Evolutionary conservation across 2,329 filamentous ascomycete species (phyloP).

Genomic region (Drechslera avenae): DNA sequence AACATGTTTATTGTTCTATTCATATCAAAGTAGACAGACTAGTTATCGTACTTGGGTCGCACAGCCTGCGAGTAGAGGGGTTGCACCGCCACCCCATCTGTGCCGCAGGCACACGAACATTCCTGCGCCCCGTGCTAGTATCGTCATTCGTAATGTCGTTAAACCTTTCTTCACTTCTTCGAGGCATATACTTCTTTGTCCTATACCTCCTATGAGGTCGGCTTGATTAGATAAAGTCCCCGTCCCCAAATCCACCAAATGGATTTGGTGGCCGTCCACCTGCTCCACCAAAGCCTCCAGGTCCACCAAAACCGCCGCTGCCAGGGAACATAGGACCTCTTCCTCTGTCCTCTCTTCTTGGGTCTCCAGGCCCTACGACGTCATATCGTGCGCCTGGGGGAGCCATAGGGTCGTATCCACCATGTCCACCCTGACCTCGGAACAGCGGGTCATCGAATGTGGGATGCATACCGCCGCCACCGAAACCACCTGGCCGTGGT

Average conservation of each 20-base stretch:
- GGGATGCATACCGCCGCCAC: constrained; percentile 88
- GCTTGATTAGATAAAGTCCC: constrained; percentile 59
- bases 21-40: neutral
- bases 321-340: constrained; percentile 41
- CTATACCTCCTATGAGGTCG: neutral
- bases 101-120: constrained; percentile 5
- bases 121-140: neutral
- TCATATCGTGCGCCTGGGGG: constrained; percentile 93
- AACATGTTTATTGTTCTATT: too few relatives aligned
- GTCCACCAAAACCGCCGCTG: constrained; percentile 54
- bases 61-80: neutral
- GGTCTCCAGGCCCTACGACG: constrained; percentile 66
- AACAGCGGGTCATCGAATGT: constrained; percentile 93
- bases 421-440: constrained; percentile 59
- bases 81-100: neutral
- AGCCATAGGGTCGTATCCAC: constrained; percentile 69
- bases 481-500: constrained; percentile 62
- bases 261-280: constrained; percentile 60
- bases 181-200: neutral
- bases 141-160: constrained; percentile 8
- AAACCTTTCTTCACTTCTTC: neutral
- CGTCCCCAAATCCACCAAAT: constrained; percentile 64
- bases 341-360: constrained; percentile 47
- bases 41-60: neutral
- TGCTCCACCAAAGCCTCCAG: constrained; percentile 45